Conservation (phyloP, 768 basidiomycete genomes). For the Kwoniella newhampshirensis region DNA sequence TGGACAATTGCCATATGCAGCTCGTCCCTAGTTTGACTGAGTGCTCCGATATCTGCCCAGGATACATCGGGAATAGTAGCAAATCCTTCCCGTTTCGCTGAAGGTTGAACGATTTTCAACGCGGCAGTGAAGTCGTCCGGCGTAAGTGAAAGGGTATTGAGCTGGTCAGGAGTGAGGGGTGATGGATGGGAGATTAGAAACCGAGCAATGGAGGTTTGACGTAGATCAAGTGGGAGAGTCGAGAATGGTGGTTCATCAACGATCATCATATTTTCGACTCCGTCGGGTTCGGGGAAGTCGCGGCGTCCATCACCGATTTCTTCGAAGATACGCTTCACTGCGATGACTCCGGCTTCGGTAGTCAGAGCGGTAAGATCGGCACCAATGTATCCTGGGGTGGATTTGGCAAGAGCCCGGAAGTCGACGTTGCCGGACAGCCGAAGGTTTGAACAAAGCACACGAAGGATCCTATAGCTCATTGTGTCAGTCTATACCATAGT, state of each 20-base stretch:
- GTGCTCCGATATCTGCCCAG: constrained; percentile 91
- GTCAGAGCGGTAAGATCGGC: constrained; percentile 89
- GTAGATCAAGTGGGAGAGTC: constrained; percentile 58
- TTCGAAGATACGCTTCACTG: constrained; percentile 93
- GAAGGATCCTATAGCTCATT: constrained; percentile 68
- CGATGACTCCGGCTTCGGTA: constrained; percentile 89
- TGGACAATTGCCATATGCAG: constrained; percentile 97
- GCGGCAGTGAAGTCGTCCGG: constrained; percentile 76
- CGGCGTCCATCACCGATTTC: constrained; percentile 60
- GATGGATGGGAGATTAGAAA: constrained; percentile 85
- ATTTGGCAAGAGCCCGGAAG: constrained; percentile 78
- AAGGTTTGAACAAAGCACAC: constrained; percentile 78
- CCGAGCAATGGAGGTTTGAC: constrained; percentile 69
- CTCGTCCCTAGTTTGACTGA: constrained; percentile 81
- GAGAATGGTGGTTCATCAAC: constrained; percentile 51
- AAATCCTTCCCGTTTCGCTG: constrained; percentile 95
- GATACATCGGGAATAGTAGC: constrained; percentile 93
- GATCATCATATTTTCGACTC: constrained; percentile 45
- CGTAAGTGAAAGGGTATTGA: constrained; percentile 77
- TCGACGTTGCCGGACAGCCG: constrained; percentile 85
- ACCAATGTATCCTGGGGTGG: constrained; percentile 95
- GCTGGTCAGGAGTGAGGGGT: constrained; percentile 73
- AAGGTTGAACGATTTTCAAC: constrained; percentile 87
- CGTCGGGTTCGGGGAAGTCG: constrained; percentile 30
- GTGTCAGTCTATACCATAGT: neutral